A percentile compares a stretch with the other conserved stretches of the same genome.
Conservation (phyloP, 2,329 filamentous ascomycete genomes). For the Xylariaceae sp. region DNA sequence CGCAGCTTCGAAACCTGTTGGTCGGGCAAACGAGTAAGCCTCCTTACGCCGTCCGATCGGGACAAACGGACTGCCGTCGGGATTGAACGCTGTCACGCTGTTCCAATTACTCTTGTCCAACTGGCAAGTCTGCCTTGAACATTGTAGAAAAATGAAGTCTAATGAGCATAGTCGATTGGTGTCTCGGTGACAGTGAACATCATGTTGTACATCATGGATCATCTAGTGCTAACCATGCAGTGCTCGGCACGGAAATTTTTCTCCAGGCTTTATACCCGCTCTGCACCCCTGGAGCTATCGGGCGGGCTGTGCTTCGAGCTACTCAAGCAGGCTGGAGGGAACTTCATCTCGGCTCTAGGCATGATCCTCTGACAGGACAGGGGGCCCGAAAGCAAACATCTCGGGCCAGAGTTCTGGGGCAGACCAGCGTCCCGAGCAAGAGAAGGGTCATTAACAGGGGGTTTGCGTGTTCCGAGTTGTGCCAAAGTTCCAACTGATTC, state of each 20-base stretch:
- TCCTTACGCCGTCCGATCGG: background rate
- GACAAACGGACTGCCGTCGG: background rate
- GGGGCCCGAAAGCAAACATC: slow-evolving; percentile 6
- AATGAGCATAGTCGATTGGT: too few species aligned
- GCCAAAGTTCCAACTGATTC: too few species aligned
- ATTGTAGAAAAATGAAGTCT: too few species aligned
- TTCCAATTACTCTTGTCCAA: too few species aligned
- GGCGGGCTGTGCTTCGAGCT: background rate
- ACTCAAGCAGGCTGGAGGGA: background rate
- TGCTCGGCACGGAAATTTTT: too few species aligned
- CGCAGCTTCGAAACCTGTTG: slow-evolving; percentile 3
- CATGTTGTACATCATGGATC: too few species aligned
- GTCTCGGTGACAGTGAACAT: too few species aligned
- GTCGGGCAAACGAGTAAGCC: background rate
- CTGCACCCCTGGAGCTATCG: too few species aligned
- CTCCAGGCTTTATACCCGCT: too few species aligned
- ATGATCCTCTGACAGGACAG: background rate
- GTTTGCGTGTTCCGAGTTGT: slow-evolving; percentile 6
- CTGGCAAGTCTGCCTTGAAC: too few species aligned
- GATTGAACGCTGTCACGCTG: too few species aligned
- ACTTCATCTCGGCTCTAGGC: slow-evolving; percentile 6
- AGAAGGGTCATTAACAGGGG: slow-evolving; percentile 1
- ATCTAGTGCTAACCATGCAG: too few species aligned
- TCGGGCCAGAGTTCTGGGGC: slow-evolving; percentile 1
- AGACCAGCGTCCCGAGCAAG: slow-evolving; percentile 1